A percentile compares a stretch with the other conserved stretches of the same genome.
Conservation (phyloP, 495 filamentous ascomycete genomes). For the Staphylotrichum tortipilum region DNA sequence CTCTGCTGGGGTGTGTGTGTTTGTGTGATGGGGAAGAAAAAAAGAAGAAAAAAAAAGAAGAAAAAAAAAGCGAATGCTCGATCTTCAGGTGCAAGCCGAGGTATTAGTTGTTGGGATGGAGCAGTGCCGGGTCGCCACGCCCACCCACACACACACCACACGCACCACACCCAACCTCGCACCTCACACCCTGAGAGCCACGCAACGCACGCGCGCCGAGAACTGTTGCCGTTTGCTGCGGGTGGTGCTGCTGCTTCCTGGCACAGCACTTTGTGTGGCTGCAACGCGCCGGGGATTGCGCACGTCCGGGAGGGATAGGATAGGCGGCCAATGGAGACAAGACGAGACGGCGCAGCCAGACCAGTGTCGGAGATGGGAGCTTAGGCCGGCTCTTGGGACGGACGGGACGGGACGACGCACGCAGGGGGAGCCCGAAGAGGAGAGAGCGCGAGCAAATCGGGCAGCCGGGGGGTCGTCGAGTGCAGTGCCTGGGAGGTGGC, state of each 20-base stretch:
- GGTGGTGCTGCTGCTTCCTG: no score
- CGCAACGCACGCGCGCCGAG: no score
- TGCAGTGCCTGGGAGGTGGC: no score
- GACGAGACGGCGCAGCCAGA: not conserved
- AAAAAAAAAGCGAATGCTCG: not conserved
- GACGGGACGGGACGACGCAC: not conserved
- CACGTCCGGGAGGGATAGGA: not conserved
- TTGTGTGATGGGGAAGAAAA: no score
- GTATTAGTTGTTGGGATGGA: not conserved
- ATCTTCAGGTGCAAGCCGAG: constrained; percentile 6
- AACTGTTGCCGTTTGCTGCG: no score
- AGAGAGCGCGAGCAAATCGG: not conserved
- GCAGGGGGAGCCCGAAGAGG: not conserved
- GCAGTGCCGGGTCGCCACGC: constrained; percentile 4
- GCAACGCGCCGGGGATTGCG: not conserved
- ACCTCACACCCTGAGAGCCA: no score
- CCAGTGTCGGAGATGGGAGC: not conserved
- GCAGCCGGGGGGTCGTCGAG: not conserved
- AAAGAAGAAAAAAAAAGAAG: no score
- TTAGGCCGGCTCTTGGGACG: not conserved
- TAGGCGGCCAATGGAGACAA: not conserved
- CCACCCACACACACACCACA: no score
- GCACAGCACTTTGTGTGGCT: not conserved
- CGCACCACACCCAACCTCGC: no score
- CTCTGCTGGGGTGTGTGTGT: not conserved